Evolutionary conservation across 306 rosid species (phyloP).

Genomic region (Neltuma alba): DNA sequence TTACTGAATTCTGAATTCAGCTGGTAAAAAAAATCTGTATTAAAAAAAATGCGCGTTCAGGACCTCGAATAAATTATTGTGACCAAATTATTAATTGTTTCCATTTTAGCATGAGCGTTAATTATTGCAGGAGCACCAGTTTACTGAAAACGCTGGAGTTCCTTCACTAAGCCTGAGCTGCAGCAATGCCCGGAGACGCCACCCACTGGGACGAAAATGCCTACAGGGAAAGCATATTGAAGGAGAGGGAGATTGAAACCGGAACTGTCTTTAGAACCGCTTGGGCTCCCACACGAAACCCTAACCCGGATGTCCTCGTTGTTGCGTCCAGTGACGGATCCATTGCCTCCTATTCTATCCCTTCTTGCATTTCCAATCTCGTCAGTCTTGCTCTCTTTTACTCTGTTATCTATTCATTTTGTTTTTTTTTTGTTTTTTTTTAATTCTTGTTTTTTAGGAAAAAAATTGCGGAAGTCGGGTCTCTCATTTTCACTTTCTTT

Average conservation of each 20-base stretch:
- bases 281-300: conserved; percentile 72
- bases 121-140: not conserved
- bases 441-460: too few species aligned
- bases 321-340: conserved; percentile 90
- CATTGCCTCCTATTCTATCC: conserved; percentile 72
- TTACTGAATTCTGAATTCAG: too few species aligned
- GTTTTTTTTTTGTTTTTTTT: not conserved
- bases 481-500: not conserved
- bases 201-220: conserved; percentile 86
- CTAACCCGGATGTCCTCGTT: conserved; percentile 62
- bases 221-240: conserved; percentile 68
- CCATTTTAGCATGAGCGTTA: too few species aligned
- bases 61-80: too few species aligned
- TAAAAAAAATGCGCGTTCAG: too few species aligned
- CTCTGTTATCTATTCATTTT: not conserved
- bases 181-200: conserved; percentile 70
- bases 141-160: not conserved
- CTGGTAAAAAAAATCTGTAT: too few species aligned
- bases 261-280: conserved; percentile 89
- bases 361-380: conserved; percentile 65
- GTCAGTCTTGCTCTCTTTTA: conserved; percentile 30
- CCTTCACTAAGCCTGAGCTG: not conserved
- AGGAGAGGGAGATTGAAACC: conserved; percentile 74
- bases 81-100: too few species aligned
- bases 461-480: not conserved